Evolutionary conservation across 2,329 filamentous ascomycete species (phyloP), one percentile per base, ranked within the genome.

Genomic region (Penicillium sp.): DNA sequence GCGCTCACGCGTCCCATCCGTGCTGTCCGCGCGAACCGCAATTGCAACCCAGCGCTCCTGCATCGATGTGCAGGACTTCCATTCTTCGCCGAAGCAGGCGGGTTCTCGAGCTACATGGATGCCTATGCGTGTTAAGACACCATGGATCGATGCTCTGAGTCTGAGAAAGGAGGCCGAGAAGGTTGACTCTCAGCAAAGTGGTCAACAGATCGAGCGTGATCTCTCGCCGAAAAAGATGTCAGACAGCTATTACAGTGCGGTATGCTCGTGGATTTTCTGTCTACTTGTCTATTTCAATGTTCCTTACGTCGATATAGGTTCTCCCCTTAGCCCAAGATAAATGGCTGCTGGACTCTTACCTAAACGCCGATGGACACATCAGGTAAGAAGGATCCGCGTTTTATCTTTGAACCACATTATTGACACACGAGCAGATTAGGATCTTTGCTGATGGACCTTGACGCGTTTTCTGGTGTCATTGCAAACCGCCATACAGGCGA

Each of bases 381-480:
- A 80, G 86, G 80, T 83, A 69, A 7, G 66, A 41, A 8, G 24
- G 8, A 27, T 5, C 24, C 5, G 24, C 24, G 5, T 7, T 14
- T 21, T 34, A 47, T 39, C 5, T 8, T 43, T 11, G 45, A 13
- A 29, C 24, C 42, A 57, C 7, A 66, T 57, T 9, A 59, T 65
- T 22, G 54, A 46, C 41, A 57, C 62, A 44, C 45, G 32, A 9
- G 14, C 18, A 86, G 78, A 49, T 78, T 92, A 7, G 89, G 89
- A 0, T 86, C 88, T 0, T 76, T 92, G 14, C 84, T 92, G 57
- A 92, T 92, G 88, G 89, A 92, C 58, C 80, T 92, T 2, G 89
- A 92, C 72, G 89, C 89, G 0, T 74, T 92, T 7, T 88, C 88
- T 1, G 89, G 89, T 9, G 83, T 92, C 44, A 83, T 92, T 52